Evolutionary conservation across 1,284 basidiomycete species (phyloP), one percentile per base, ranked within the genome.

Genomic region (Ceratobasidium sp.): DNA sequence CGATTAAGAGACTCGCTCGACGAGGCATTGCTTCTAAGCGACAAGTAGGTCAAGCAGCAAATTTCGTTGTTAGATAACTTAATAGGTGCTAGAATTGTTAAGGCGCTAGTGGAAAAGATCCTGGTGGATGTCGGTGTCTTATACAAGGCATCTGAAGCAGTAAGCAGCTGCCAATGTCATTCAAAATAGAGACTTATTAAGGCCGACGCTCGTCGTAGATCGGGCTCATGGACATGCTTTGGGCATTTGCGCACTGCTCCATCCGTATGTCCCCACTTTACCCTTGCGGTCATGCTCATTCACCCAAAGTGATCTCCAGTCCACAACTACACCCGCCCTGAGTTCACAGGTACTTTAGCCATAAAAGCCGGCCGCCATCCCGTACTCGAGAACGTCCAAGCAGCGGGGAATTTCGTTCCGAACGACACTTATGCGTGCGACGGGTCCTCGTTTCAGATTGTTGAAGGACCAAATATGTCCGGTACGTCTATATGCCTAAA

Each of bases 401-500:
- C 89, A 1, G 86, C 88, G 0, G 92, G 91, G 4, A 88, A 87
- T 0, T 86, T 96, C 36, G 89, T 96, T 0, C 87, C 91, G 2
- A 98, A 97, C 79, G 96, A 98, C 80, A 90, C 94, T 0, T 97
- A 93, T 80, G 93, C 92, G 74, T 91, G 90, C 76, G 90, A 93
- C 64, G 87, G 91, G 0, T 91, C 93, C 0, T 89, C 88, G 4
- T 98, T 98, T 79, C 95, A 98, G 81, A 88, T 97, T 24, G 88
- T 98, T 45, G 93, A 94, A 79, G 95, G 95, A 0, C 93, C 93
- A 6, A 94, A 96, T 80, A 96, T 96, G 94, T 93, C 93, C 36
- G 94, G 90, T 91, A 81, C 27, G 80, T n/a, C 14, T 11, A 27
- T 24, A 2, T 5, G 15, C 22, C 9, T n/a, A n/a, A 24, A 8